Conservation (phyloP, 2,329 filamentous ascomycete species). For the Stromatinia cepivora region DNA sequence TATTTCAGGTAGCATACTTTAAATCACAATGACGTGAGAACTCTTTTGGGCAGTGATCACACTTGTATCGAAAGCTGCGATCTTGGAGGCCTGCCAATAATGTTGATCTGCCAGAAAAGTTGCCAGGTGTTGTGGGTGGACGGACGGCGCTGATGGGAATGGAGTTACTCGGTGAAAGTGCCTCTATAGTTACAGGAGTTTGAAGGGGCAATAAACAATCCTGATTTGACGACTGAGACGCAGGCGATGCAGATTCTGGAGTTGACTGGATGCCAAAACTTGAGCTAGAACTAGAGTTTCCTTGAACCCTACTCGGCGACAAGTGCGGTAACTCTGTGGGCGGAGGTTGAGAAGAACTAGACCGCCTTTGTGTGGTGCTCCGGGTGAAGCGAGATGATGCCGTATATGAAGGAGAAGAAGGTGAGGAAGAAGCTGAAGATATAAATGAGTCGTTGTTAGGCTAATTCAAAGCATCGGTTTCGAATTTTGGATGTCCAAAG, state of each 20-base stretch:
- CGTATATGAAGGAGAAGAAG: neutral
- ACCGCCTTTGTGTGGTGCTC: neutral
- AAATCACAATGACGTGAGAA: neutral
- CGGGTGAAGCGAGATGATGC: neutral
- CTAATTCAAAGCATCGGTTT: neutral
- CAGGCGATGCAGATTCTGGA: neutral
- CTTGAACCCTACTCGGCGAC: neutral
- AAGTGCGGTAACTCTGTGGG: neutral
- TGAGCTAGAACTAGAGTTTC: neutral
- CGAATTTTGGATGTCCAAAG: neutral
- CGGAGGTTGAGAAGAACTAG: neutral
- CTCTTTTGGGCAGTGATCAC: neutral
- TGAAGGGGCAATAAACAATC: neutral
- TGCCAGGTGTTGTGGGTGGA: neutral
- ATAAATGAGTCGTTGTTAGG: neutral
- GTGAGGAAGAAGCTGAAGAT: neutral
- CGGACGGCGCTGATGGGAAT: neutral
- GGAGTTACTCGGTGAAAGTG: neutral
- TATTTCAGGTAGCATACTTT: neutral
- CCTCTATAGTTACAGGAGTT: neutral
- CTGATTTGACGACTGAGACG: neutral
- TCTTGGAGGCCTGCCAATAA: neutral
- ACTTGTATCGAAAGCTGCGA: neutral
- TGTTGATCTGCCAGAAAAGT: neutral
- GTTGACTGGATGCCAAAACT: neutral